These are phyloP conservation scores for Cotoneaster glaucophyllus DNA, from an alignment of 306 rosid genomes.

Conservation along the genomic window DNA sequence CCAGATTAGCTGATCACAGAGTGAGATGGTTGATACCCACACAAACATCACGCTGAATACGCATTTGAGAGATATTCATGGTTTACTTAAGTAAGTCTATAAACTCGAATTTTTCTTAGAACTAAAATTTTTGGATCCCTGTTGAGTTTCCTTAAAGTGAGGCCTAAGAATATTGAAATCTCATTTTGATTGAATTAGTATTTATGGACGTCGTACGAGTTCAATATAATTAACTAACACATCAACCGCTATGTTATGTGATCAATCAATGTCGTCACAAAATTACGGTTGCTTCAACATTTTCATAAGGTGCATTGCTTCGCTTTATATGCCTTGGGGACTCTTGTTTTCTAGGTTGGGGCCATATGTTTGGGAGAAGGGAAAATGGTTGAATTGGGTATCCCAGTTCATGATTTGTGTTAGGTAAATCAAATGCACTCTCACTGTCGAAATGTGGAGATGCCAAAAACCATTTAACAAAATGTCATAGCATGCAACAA, in stretches of 20 bases:
- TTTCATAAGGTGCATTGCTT: not conserved
- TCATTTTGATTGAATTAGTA: not conserved
- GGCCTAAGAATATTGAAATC: not conserved
- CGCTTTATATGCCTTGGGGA: not conserved
- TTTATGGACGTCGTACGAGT: not conserved
- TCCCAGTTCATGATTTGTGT: conserved; percentile 4
- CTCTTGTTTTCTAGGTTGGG: not conserved
- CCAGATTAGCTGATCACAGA: not conserved
- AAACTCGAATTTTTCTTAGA: no score
- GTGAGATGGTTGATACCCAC: not conserved
- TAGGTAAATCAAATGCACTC: conserved; percentile 3
- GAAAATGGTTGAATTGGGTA: not conserved
- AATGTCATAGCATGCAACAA: conserved; percentile 7
- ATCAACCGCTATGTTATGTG: no score
- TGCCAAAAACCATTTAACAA: conserved; percentile 1
- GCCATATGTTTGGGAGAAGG: conserved; percentile 16
- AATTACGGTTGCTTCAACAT: not conserved
- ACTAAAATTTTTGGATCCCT: no score
- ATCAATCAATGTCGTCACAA: no score
- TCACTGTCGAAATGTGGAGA: not conserved
- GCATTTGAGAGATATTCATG: no score
- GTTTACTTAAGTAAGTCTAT: no score
- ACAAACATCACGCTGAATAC: no score
- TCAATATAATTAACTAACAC: no score
- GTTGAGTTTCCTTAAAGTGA: no score